Evolutionary conservation across 257 asterid genomes (phyloP).

Genomic region (Primulina eburnea): DNA sequence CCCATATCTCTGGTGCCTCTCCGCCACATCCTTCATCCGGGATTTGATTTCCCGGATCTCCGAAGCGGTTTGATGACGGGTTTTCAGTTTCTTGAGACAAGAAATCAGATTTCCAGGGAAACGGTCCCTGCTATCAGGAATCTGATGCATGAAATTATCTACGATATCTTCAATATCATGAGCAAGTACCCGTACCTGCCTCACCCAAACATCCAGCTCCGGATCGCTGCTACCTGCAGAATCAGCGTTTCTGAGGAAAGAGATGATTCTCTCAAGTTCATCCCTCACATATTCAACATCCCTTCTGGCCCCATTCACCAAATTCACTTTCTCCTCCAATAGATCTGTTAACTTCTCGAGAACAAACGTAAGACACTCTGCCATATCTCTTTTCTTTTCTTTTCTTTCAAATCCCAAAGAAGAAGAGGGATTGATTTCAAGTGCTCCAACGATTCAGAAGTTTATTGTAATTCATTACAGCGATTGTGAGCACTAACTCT

Average conservation of each 20-base stretch:
- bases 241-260: conserved; percentile 32
- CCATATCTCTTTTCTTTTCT: conserved; percentile 5
- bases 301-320: conserved; percentile 9
- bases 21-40: conserved; percentile 19
- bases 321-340: conserved; percentile 18
- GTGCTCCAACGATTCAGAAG: too few species aligned
- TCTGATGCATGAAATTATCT: conserved; percentile 27
- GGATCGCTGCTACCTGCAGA: conserved; percentile 26
- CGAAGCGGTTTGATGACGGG: conserved; percentile 14
- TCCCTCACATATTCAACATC: conserved; percentile 16
- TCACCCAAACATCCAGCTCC: conserved; percentile 32
- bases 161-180: conserved; percentile 28
- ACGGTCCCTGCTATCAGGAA: background rate
- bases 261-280: conserved; percentile 24
- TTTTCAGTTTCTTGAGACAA: conserved; percentile 4
- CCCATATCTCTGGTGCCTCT: conserved; percentile 27
- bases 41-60: conserved; percentile 23
- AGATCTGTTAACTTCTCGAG: conserved; percentile 23
- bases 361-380: conserved; percentile 21
- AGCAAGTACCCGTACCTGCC: conserved; percentile 32
- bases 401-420: background rate
- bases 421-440: too few species aligned
- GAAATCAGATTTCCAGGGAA: background rate
- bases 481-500: too few species aligned
- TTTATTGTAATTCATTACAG: too few species aligned